A percentile compares a stretch with the other conserved stretches of the same genome.
Evolutionary conservation across 169 alveolate genomes (phyloP).

Genomic region (Blepharisma undulans): DNA sequence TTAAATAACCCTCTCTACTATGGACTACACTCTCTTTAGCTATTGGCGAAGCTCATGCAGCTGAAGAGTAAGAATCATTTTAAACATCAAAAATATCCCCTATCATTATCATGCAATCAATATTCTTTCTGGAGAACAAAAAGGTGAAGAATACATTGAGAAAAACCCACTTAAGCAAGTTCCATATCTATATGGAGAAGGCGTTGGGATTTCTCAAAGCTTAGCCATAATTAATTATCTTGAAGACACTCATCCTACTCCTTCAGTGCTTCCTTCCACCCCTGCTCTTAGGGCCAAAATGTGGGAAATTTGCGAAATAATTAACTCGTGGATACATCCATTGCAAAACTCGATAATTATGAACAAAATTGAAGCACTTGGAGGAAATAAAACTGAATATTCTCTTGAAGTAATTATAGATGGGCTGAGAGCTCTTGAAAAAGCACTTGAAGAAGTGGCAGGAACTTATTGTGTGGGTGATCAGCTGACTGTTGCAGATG

Average conservation of each 20-base stretch:
- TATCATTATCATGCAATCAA: constrained; percentile 50
- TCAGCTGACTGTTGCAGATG: constrained; percentile 65
- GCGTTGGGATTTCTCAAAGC: constrained; percentile 45
- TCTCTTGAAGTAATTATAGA: constrained; percentile 49
- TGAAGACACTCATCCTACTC: constrained; percentile 56
- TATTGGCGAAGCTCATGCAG: constrained; percentile 62
- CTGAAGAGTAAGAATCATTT: constrained; percentile 67
- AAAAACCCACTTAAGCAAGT: constrained; percentile 41
- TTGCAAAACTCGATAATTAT: constrained; percentile 46
- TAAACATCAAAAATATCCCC: constrained; percentile 49
- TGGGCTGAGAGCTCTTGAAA: constrained; percentile 58
- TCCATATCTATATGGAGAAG: constrained; percentile 48
- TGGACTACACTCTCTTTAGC: constrained; percentile 42
- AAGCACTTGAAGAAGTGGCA: constrained; percentile 29
- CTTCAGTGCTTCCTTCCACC: constrained; percentile 54
- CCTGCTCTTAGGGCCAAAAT: constrained; percentile 33
- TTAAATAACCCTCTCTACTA: background rate
- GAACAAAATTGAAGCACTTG: constrained; percentile 37
- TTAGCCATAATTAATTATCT: constrained; percentile 57
- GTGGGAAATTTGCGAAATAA: constrained; percentile 54
- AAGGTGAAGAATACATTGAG: background rate
- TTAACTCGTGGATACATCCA: constrained; percentile 70
- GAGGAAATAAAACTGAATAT: constrained; percentile 50
- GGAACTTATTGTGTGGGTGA: constrained; percentile 68
- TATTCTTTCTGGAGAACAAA: background rate